Evolutionary conservation across 345 rosid genomes (phyloP).

Genomic region (Moringa oleifera): DNA sequence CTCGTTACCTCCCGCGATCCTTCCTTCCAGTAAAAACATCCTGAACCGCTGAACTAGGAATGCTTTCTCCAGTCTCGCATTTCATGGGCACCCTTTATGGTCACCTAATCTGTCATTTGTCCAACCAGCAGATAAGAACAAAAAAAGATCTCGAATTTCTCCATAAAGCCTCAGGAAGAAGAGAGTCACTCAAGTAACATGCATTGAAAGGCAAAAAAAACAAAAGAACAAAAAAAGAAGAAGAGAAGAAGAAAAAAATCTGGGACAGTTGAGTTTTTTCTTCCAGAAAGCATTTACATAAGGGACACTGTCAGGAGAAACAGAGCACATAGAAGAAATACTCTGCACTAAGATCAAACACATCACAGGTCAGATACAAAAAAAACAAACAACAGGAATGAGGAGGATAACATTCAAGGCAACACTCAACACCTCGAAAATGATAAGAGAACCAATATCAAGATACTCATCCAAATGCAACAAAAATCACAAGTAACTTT

Average conservation of each 20-base stretch:
- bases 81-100: constrained; percentile 48
- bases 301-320: not conserved
- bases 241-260: too few relatives aligned
- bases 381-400: not conserved
- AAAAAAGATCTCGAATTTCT: not conserved
- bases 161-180: not conserved
- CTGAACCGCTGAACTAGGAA: constrained; percentile 2
- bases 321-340: too few relatives aligned
- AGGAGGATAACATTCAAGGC: not conserved
- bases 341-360: too few relatives aligned
- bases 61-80: constrained; percentile 1
- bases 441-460: not conserved
- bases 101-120: constrained; percentile 50
- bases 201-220: too few relatives aligned
- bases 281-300: not conserved
- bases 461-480: not conserved
- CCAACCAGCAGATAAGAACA: constrained; percentile 16
- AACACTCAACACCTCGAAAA: not conserved
- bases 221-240: too few relatives aligned
- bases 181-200: too few relatives aligned
- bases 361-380: not conserved
- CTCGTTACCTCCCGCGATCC: constrained; percentile 1
- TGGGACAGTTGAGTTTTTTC: too few relatives aligned
- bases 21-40: too few relatives aligned
- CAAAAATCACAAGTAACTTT: too few relatives aligned